Conservation (phyloP, 257 asterid species). For the Gynochthodes officinalis region DNA sequence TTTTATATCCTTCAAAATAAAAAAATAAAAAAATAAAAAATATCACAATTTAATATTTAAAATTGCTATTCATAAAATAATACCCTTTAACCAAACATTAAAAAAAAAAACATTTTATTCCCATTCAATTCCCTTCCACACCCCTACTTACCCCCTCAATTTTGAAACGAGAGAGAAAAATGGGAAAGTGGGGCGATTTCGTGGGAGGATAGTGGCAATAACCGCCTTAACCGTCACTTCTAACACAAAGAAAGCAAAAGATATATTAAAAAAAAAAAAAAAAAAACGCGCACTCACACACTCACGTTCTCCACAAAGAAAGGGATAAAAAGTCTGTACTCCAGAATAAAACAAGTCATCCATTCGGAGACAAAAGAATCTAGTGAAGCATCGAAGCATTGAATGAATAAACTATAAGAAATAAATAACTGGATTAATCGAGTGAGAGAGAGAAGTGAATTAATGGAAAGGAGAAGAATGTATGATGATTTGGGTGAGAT, state of each 20-base stretch:
- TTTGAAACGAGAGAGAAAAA: slow-evolving; percentile 26
- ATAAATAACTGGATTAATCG: background rate
- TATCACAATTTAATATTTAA: too few relatives aligned
- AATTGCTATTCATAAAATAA: too few relatives aligned
- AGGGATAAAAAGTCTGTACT: background rate
- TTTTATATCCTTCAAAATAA: too few relatives aligned
- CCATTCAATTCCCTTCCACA: too few relatives aligned
- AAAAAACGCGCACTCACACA: background rate
- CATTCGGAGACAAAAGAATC: slow-evolving; percentile 1
- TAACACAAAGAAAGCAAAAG: slow-evolving; percentile 7
- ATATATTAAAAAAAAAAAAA: background rate
- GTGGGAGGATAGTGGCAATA: slow-evolving; percentile 55
- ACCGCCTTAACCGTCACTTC: slow-evolving; percentile 75
- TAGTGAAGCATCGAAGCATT: background rate
- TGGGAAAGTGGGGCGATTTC: slow-evolving; percentile 35
- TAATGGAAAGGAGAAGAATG: slow-evolving; percentile 40
- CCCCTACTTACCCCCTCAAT: too few relatives aligned
- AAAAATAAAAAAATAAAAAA: too few relatives aligned
- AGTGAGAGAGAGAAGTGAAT: background rate
- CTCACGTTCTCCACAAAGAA: slow-evolving; percentile 4
- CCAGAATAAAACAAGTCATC: background rate
- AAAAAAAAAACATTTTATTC: too few relatives aligned
- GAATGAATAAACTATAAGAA: background rate
- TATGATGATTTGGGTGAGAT: slow-evolving; percentile 46
- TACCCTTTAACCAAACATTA: too few relatives aligned